A percentile compares a stretch with the other conserved stretches of the same genome.
Evolutionary conservation across 2,329 filamentous ascomycete species (phyloP).

Genomic region (Fusarium musae): DNA sequence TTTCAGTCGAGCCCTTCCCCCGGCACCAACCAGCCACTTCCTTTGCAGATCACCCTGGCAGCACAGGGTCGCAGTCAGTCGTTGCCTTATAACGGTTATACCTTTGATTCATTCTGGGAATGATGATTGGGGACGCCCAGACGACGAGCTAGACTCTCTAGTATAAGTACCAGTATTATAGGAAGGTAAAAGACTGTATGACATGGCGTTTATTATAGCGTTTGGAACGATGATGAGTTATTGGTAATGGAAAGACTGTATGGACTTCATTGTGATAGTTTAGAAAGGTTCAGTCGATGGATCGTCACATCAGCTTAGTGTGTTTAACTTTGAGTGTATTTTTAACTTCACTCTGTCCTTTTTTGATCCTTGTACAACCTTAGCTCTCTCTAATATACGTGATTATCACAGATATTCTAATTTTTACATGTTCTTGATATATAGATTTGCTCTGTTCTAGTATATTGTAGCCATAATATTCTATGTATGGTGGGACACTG

Average conservation of each 20-base stretch:
- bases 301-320: background rate
- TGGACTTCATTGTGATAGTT: background rate
- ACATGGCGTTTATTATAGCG: background rate
- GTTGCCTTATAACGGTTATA: background rate
- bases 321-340: background rate
- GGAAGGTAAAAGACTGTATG: background rate
- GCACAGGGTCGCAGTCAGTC: background rate
- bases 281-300: background rate
- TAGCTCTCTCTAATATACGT: background rate
- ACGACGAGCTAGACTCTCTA: background rate
- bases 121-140: background rate
- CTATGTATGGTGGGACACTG: rapidly evolving
- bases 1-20: background rate
- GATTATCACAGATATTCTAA: rapidly evolving
- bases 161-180: background rate
- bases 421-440: background rate
- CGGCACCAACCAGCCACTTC: background rate
- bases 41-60: too few relatives aligned
- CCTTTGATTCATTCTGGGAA: background rate
- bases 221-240: background rate
- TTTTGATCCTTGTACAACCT: background rate
- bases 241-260: background rate
- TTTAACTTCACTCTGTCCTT: background rate
- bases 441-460: background rate
- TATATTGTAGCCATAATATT: rapidly evolving